A percentile compares a stretch with the other conserved stretches of the same genome.
phyloP scores from a whole-genome alignment of 768 basidiomycete species.

The Mycena olivaceomarginata region DNA sequence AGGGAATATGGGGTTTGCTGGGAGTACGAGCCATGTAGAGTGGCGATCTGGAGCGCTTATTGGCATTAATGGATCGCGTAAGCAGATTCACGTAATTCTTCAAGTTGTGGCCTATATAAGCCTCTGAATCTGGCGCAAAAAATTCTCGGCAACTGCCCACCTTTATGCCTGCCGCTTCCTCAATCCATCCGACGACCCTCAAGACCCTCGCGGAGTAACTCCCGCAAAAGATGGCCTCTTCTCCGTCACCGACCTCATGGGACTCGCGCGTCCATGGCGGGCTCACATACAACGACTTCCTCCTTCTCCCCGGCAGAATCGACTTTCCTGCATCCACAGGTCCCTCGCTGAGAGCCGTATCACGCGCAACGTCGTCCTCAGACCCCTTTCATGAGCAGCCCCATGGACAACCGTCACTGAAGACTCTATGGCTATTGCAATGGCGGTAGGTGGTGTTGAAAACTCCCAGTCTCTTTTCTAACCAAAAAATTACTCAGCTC shows the following conservation, averaged over 20 bases:
- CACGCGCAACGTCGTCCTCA: conserved; percentile 93
- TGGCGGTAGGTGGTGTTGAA: conserved; percentile 80
- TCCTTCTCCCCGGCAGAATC: conserved; percentile 96
- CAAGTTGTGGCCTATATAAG: neutral
- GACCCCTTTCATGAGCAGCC: conserved; percentile 97
- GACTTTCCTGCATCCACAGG: conserved; percentile 91
- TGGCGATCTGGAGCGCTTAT: neutral
- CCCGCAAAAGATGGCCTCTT: conserved; percentile 87
- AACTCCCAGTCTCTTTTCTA: conserved; percentile 28
- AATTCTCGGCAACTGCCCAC: conserved; percentile 30
- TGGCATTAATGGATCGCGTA: no score
- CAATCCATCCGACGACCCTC: conserved; percentile 83
- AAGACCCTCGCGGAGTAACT: conserved; percentile 85
- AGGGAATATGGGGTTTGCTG: conserved; percentile 81
- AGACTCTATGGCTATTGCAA: conserved; percentile 92
- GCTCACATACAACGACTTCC: conserved; percentile 98
- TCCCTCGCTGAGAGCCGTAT: conserved; percentile 90
- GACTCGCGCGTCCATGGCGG: conserved; percentile 91
- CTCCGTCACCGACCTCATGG: conserved; percentile 91
- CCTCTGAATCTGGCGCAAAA: neutral
- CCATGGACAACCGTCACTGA: conserved; percentile 99
- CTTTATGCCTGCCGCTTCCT: conserved; percentile 64
- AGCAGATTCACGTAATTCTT: no score
- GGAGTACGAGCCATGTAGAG: conserved; percentile 30
- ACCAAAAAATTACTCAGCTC: conserved; percentile 66